phyloP scores from a whole-genome alignment of 2,329 filamentous ascomycete species.

The Pestalotiopsis sp. region DNA sequence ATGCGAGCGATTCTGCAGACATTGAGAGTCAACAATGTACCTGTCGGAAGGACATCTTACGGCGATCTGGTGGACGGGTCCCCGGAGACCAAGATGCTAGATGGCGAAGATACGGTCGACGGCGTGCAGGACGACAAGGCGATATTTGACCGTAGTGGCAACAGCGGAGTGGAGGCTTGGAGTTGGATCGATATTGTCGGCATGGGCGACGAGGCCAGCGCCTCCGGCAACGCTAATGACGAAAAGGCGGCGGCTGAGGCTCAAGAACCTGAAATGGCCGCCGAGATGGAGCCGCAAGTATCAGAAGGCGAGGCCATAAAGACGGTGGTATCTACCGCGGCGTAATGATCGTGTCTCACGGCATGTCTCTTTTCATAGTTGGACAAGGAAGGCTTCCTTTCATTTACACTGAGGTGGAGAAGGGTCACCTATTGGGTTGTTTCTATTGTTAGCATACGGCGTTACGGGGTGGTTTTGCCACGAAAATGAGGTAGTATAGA shows the following conservation, averaged over 20 bases:
- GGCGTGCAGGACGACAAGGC: slow-evolving; percentile 49
- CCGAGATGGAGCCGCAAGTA: slow-evolving; percentile 35
- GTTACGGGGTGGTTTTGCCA: too few species aligned
- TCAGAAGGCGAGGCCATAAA: slow-evolving; percentile 16
- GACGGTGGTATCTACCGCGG: not conserved
- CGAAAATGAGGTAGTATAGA: too few species aligned
- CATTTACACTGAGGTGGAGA: too few species aligned
- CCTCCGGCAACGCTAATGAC: slow-evolving; percentile 18
- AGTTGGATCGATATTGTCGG: slow-evolving; percentile 56
- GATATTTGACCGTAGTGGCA: slow-evolving; percentile 50
- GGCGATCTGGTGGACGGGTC: slow-evolving; percentile 54
- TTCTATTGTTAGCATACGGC: too few species aligned
- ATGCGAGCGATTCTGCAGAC: slow-evolving; percentile 61
- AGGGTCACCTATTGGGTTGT: too few species aligned
- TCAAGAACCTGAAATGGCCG: slow-evolving; percentile 37
- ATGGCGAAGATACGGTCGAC: slow-evolving; percentile 21
- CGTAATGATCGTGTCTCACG: not conserved
- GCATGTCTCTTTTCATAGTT: too few species aligned
- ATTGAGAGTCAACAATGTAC: slow-evolving; percentile 51
- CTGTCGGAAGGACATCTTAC: slow-evolving; percentile 51
- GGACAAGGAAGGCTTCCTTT: too few species aligned
- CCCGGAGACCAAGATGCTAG: slow-evolving; percentile 37
- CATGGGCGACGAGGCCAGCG: slow-evolving; percentile 38
- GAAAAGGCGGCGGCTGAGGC: slow-evolving; percentile 24
- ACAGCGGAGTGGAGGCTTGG: slow-evolving; percentile 49